Conservation (phyloP, 306 rosid genomes). For the Mucuna pruriens region DNA sequence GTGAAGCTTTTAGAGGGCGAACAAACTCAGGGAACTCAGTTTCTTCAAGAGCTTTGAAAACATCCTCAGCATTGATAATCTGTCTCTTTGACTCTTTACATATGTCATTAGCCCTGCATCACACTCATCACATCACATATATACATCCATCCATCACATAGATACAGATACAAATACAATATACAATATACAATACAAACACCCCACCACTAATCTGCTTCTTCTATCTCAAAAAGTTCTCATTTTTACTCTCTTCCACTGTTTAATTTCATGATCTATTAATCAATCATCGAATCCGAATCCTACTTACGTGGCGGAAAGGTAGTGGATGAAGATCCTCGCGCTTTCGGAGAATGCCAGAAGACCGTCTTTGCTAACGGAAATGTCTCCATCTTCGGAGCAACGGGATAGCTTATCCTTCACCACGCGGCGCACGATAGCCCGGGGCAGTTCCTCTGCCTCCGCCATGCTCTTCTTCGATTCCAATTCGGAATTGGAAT, state of each 20-base stretch:
- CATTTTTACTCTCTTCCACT: background rate
- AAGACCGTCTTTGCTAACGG: slow-evolving; percentile 74
- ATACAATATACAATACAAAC: background rate
- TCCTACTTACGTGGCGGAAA: slow-evolving; percentile 80
- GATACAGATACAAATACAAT: background rate
- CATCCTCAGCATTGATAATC: slow-evolving; percentile 80
- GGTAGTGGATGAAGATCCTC: slow-evolving; percentile 90
- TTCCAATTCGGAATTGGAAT: background rate
- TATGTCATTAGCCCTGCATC: slow-evolving; percentile 83
- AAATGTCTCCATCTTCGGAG: slow-evolving; percentile 67
- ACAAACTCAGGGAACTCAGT: slow-evolving; percentile 82
- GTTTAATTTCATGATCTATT: background rate
- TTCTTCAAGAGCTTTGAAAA: slow-evolving; percentile 84
- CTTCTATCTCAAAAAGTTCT: slow-evolving; percentile 6
- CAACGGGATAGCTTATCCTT: slow-evolving; percentile 82
- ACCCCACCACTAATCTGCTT: background rate
- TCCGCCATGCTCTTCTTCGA: slow-evolving; percentile 38
- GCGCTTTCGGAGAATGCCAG: slow-evolving; percentile 88
- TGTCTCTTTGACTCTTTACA: slow-evolving; percentile 93
- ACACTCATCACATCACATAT: slow-evolving; percentile 17
- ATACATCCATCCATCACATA: background rate
- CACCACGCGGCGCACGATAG: slow-evolving; percentile 92
- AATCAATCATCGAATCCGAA: background rate
- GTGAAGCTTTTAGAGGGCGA: slow-evolving; percentile 71
- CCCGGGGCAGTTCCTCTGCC: slow-evolving; percentile 76